These are phyloP conservation scores for Williopsis jadinii DNA, from an alignment of 1,139 yeast species.

Conservation along the genomic window DNA sequence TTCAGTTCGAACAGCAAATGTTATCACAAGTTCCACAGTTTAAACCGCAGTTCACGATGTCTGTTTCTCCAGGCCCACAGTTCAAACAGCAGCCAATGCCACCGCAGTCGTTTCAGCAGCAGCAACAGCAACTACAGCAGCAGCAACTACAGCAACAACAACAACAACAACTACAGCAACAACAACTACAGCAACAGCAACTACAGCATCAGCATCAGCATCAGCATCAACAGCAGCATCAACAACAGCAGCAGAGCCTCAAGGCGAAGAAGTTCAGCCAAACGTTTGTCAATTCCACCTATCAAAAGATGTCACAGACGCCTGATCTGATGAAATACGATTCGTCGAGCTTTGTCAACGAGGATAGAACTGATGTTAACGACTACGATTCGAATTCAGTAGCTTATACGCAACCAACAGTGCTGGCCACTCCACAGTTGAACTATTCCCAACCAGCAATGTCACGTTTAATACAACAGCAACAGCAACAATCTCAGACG, in stretches of 20 bases:
- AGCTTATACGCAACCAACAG: slow-evolving; percentile 11
- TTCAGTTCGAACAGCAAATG: not conserved
- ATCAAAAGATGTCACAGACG: slow-evolving; percentile 5
- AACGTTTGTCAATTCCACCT: slow-evolving; percentile 14
- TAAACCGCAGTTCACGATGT: not conserved
- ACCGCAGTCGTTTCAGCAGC: slow-evolving; percentile 4
- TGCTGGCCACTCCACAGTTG: slow-evolving; percentile 1
- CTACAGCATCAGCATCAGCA: slow-evolving; percentile 7
- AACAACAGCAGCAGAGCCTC: slow-evolving; percentile 7
- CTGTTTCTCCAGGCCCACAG: not conserved
- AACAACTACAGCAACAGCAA: slow-evolving; percentile 2
- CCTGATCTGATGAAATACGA: slow-evolving; percentile 11
- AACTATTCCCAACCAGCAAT: slow-evolving; percentile 1
- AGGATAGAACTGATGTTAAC: slow-evolving; percentile 14
- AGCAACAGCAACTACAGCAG: slow-evolving; percentile 2
- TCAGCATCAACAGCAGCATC: slow-evolving; percentile 11
- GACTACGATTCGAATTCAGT: slow-evolving; percentile 11
- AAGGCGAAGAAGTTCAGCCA: slow-evolving; percentile 11
- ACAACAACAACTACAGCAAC: slow-evolving; percentile 7
- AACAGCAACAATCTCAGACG: not conserved
- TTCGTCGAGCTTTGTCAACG: slow-evolving; percentile 12
- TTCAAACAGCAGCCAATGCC: not conserved
- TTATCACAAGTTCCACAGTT: not conserved
- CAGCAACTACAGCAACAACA: slow-evolving; percentile 6
- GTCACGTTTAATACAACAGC: not conserved